Evolutionary conservation across 495 filamentous ascomycete genomes (phyloP), one percentile per base, ranked within the genome.

Genomic region (Corynascus novoguineensis): DNA sequence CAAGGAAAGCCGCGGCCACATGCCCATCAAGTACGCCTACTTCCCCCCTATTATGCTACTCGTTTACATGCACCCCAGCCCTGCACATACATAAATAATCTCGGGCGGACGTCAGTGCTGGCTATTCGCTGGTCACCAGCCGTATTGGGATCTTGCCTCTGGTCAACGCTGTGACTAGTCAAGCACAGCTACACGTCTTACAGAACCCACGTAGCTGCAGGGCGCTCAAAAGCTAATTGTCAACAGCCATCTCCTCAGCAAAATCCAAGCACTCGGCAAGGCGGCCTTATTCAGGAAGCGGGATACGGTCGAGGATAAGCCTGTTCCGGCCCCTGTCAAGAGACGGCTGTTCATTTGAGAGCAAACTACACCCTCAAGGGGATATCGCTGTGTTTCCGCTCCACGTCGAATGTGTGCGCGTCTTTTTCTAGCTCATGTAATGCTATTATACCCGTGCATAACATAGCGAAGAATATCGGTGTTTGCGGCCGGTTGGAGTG

Each of bases 11-110:
- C 67, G 68, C 53, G 72, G 78, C n/a, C 75, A 80, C 52, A 58
- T 84, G 58, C 83, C 83, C 34, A 78, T 85, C 32, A 78, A 75
- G 81, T 83, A 78, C 67, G 81, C 71, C 46, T 51, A 60, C 42
- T 63, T 64, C 54, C 55, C 64, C 53, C 61, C 57, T 27, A 35
- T 53, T 15, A 48, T 59, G 11, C 54, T 53, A 3, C 46, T 58
- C 49, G 41, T 58, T 41, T 34, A 48, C 40, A 47, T 53, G 56
- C 40, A 48, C 45, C 21, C 47, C 17, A 4, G 4, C 32, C 9
- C 28, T 17, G 22, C 41, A 53, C 27, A 15, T n/a, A 38, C n/a
- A 51, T 38, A n/a, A n/a, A n/a, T n/a, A n/a, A n/a, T n/a, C n/a
- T n/a, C n/a, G n/a, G n/a, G n/a, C n/a, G n/a, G 29, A 31, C 29